These are phyloP conservation scores for Irpex rosettiformis DNA, from an alignment of 1,284 basidiomycete genomes.

Conservation along the genomic window DNA sequence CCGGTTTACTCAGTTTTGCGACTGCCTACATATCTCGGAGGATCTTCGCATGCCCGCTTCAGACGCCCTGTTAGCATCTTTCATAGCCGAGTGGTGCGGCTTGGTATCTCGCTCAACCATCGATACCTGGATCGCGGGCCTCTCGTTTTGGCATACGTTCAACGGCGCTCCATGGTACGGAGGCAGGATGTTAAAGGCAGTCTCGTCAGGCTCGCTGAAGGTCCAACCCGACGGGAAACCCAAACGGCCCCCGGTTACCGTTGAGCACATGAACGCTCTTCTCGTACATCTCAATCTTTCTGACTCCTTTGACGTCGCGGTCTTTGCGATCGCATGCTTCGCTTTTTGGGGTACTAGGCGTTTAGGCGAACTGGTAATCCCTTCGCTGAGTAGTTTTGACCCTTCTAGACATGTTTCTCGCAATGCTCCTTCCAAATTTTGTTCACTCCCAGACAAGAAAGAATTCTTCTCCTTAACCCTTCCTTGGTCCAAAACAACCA, in stretches of 20 bases:
- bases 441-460: background rate
- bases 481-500: slow-evolving; percentile 14
- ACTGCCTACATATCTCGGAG: slow-evolving; percentile 27
- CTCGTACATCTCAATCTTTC: slow-evolving; percentile 8
- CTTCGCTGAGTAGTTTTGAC: background rate
- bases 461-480: slow-evolving; percentile 1
- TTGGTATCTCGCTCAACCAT: slow-evolving; percentile 3
- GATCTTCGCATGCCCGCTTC: slow-evolving; percentile 31
- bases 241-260: slow-evolving; percentile 28
- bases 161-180: slow-evolving; percentile 30
- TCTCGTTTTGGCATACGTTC: slow-evolving; percentile 31
- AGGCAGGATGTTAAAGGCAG: slow-evolving; percentile 16
- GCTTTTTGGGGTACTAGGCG: slow-evolving; percentile 10
- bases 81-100: slow-evolving; percentile 16
- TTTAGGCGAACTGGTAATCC: background rate
- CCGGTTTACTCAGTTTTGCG: slow-evolving; percentile 33
- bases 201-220: slow-evolving; percentile 22
- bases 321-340: slow-evolving; percentile 10
- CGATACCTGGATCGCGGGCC: slow-evolving; percentile 26
- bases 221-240: slow-evolving; percentile 20
- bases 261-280: slow-evolving; percentile 29
- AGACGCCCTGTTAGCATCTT: slow-evolving; percentile 23
- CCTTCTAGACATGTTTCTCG: background rate
- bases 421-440: background rate
- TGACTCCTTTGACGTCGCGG: slow-evolving; percentile 6